Conservation (phyloP, 345 rosid species). For the Pugionium dolabratum region DNA sequence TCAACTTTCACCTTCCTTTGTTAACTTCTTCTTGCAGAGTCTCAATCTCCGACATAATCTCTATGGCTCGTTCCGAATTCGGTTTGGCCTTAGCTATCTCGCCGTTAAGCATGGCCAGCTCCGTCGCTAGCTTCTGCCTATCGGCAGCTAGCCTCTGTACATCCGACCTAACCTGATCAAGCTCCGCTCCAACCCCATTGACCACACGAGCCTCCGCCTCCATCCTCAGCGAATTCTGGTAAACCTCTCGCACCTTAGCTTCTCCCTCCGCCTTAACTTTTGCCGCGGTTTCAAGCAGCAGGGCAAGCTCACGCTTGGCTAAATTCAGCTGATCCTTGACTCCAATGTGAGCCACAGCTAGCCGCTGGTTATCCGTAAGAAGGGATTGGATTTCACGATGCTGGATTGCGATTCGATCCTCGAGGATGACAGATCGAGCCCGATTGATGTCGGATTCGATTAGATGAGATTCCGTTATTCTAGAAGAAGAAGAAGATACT, state of each 20-base stretch:
- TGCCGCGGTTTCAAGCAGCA: conserved; percentile 47
- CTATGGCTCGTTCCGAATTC: conserved; percentile 47
- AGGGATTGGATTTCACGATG: conserved; percentile 74
- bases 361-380: conserved; percentile 62
- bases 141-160: conserved; percentile 44
- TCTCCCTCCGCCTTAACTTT: conserved; percentile 64
- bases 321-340: conserved; percentile 64
- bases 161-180: conserved; percentile 59
- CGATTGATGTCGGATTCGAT: conserved; percentile 26
- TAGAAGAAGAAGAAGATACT: conserved; percentile 7
- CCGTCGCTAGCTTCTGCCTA: conserved; percentile 48
- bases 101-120: conserved; percentile 46
- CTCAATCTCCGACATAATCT: conserved; percentile 56
- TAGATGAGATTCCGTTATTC: conserved; percentile 18
- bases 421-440: conserved; percentile 47
- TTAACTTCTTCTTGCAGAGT: conserved; percentile 52
- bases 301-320: conserved; percentile 59
- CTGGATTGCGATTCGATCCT: conserved; percentile 71
- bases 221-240: conserved; percentile 61
- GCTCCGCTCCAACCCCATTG: conserved; percentile 53
- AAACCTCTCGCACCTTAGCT: conserved; percentile 63
- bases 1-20: conserved; percentile 64
- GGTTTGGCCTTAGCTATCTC: conserved; percentile 53
- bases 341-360: conserved; percentile 63
- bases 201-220: conserved; percentile 66